Evolutionary conservation across 495 filamentous ascomycete species (phyloP), one percentile per base, ranked within the genome.

Genomic region (Pyrenopolyporus hunteri): DNA sequence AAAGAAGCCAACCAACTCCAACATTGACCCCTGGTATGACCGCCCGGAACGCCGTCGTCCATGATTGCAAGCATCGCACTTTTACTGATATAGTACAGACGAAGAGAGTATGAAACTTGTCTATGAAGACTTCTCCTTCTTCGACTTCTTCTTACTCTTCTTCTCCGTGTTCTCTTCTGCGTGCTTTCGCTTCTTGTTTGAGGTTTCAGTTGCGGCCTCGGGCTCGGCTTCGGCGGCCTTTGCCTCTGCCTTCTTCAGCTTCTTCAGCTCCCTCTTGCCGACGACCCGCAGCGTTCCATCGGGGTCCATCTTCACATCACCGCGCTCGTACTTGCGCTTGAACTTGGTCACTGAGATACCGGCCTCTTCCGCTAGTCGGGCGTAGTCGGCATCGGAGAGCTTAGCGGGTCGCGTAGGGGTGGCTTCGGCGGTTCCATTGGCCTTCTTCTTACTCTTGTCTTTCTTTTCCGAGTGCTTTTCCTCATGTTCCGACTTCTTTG

Each of bases 241-340:
- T 69, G 83, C 82, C 62, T 80, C 79, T 16, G 80, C 79, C 75
- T 88, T 88, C 82, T 85, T 86, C 58, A 82, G 78, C 78, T 88
- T 89, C 82, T 91, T 91, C 57, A 88, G 71, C 49, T 87, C 87
- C 76, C 91, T 91, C 79, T 90, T 89, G 73, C 83, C 87, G 57
- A 86, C 55, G n/a, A 85, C 70, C 48, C 80, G 73, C 6, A 86
- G 85, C 50, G 77, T 85, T 29, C 86, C 86, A 37, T 83, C 79
- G 6, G 73, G 70, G 51, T 78, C 76, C 57, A 89, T 80, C 60
- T 78, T 74, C 55, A 90, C 85, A 69, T 89, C 83, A 11, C 87
- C 87, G 14, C 85, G 81, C 66, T 87, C 84, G 17, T 86, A 79
- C 81, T 89, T 89, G 58, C 86, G 82, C 78, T 87, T 82, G 74